These are phyloP conservation scores for Macroventuria anomochaeta DNA, from an alignment of 2,329 filamentous ascomycete genomes.

Conservation along the genomic window DNA sequence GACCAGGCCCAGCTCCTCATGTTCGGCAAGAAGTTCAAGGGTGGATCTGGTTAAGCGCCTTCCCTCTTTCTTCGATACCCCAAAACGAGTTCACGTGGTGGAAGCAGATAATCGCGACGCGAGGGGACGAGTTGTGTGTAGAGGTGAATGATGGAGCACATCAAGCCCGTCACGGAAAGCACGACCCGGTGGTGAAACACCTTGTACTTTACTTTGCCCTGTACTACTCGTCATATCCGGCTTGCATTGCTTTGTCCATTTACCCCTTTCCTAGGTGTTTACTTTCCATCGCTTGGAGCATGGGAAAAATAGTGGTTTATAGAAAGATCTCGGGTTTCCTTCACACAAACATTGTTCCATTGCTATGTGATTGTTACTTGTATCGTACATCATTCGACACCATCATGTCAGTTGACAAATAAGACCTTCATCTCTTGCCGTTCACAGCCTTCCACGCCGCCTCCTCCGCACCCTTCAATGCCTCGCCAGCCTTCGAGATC, in stretches of 20 bases:
- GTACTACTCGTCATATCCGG: conserved; percentile 49
- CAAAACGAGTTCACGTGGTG: conserved; percentile 46
- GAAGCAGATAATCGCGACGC: conserved; percentile 43
- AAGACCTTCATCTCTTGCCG: conserved; percentile 27
- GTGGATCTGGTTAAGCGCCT: conserved; percentile 55
- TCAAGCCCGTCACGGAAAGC: conserved; percentile 49
- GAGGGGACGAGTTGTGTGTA: conserved; percentile 41
- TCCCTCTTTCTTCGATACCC: conserved; percentile 43
- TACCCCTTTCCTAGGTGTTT: conserved; percentile 42
- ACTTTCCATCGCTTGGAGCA: conserved; percentile 46
- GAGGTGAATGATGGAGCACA: conserved; percentile 47
- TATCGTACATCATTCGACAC: not conserved
- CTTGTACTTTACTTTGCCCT: conserved; percentile 53
- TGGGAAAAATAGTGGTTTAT: conserved; percentile 49
- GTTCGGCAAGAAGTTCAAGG: conserved; percentile 99
- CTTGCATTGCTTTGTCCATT: conserved; percentile 49
- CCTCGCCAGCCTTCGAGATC: conserved; percentile 46
- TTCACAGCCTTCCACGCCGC: conserved; percentile 45
- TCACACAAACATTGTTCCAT: conserved; percentile 15
- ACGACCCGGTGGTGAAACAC: conserved; percentile 50
- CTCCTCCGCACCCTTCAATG: conserved; percentile 45
- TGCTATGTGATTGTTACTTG: conserved; percentile 15
- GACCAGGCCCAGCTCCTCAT: conserved; percentile 98
- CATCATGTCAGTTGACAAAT: not conserved
- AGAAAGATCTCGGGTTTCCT: conserved; percentile 45